Evolutionary conservation across 441 rosid genomes (phyloP).

Genomic region (Viola pubescens): DNA sequence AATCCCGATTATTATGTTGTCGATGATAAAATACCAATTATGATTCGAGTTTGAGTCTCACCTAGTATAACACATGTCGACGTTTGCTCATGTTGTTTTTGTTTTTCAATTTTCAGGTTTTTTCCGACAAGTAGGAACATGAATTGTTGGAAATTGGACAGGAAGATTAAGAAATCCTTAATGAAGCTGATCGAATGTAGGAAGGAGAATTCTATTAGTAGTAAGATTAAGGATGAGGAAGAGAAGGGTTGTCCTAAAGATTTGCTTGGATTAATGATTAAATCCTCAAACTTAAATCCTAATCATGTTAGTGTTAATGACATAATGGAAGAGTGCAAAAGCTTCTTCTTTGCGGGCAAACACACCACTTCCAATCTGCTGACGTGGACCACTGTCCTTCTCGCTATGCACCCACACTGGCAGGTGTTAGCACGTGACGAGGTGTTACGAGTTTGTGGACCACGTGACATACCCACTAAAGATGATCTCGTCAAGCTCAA

Average conservation of each 20-base stretch:
- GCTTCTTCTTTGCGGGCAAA: conserved; percentile 96
- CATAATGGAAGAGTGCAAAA: conserved; percentile 92
- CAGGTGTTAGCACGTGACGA: conserved; percentile 99
- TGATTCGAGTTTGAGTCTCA: too few species aligned
- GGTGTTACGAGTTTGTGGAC: conserved; percentile 78
- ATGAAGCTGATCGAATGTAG: conserved; percentile 46
- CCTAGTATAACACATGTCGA: too few species aligned
- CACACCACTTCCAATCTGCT: conserved; percentile 94
- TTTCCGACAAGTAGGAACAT: conserved; percentile 68
- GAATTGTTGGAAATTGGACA: conserved; percentile 71
- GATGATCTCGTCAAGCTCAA: conserved; percentile 86
- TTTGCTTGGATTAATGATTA: conserved; percentile 76
- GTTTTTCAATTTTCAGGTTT: conserved; percentile 28
- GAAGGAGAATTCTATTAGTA: conserved; percentile 15
- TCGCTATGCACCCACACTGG: conserved; percentile 97
- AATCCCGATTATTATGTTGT: not conserved
- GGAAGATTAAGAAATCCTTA: conserved; percentile 57
- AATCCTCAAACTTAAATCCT: conserved; percentile 37
- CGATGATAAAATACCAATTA: not conserved
- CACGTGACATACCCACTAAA: conserved; percentile 85
- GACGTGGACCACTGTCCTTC: conserved; percentile 94
- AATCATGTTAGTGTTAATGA: conserved; percentile 50
- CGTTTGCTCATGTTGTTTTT: too few species aligned
- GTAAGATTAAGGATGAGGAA: not conserved
- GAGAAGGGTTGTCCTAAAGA: conserved; percentile 41